Evolutionary conservation across 352 stramenopile species (phyloP).

Genomic region (Pseudoperonospora humuli): DNA sequence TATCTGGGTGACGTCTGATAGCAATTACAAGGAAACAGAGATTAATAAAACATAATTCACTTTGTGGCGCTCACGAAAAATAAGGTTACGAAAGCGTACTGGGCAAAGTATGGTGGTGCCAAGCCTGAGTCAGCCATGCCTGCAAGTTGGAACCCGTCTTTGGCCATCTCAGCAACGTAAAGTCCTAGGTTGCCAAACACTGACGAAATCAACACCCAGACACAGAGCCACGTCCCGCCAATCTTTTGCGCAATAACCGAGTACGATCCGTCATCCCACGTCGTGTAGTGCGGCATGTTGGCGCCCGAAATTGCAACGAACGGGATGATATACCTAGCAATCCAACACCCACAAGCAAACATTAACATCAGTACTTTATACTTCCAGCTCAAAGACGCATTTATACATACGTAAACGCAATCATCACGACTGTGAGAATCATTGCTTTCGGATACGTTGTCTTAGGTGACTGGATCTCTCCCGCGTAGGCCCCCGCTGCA

Average conservation of each 20-base stretch:
- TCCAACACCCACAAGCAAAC: background rate
- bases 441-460: slow-evolving; percentile 71
- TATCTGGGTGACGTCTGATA: slow-evolving; percentile 41
- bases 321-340: slow-evolving; percentile 48
- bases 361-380: background rate
- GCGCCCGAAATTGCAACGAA: slow-evolving; percentile 61
- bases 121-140: slow-evolving; percentile 79
- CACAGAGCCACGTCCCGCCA: slow-evolving; percentile 55
- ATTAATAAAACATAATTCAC: background rate
- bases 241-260: slow-evolving; percentile 59
- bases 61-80: background rate
- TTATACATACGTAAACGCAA: slow-evolving; percentile 51
- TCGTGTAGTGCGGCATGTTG: slow-evolving; percentile 65
- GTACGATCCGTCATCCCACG: slow-evolving; percentile 73
- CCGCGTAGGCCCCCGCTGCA: slow-evolving; percentile 56
- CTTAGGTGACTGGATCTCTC: slow-evolving; percentile 62
- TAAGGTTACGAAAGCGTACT: slow-evolving; percentile 32
- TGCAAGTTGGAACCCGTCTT: slow-evolving; percentile 73
- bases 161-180: slow-evolving; percentile 78
- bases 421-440: slow-evolving; percentile 65
- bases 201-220: slow-evolving; percentile 70
- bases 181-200: slow-evolving; percentile 75
- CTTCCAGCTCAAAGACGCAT: background rate
- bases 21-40: background rate
- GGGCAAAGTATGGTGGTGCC: slow-evolving; percentile 62